Conservation (phyloP, 1,284 basidiomycete species). For the Boletus smithii region DNA sequence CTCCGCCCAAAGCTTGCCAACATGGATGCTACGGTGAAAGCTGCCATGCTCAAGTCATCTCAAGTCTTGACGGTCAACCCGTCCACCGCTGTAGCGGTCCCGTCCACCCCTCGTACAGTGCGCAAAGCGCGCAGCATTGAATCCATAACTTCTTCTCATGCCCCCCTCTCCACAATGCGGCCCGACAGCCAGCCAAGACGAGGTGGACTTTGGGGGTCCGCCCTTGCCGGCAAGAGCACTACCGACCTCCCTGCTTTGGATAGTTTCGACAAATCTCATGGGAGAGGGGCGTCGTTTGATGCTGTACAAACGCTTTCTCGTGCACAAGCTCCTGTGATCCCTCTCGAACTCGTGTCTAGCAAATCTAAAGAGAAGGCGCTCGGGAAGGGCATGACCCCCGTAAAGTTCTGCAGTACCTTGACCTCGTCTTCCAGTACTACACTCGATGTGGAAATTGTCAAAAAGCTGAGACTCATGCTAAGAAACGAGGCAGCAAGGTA, state of each 20-base stretch:
- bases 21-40: conserved; percentile 81
- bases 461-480: conserved; percentile 75
- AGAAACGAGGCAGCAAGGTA: conserved; percentile 85
- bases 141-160: conserved; percentile 55
- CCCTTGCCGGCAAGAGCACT: conserved; percentile 46
- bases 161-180: conserved; percentile 32
- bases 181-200: conserved; percentile 42
- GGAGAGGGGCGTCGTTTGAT: conserved; percentile 56
- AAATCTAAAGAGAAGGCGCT: conserved; percentile 47
- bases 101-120: conserved; percentile 40
- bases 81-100: conserved; percentile 27
- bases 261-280: conserved; percentile 34
- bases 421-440: conserved; percentile 61
- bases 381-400: conserved; percentile 57
- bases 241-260: conserved; percentile 26
- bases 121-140: conserved; percentile 71
- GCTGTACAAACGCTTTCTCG: conserved; percentile 44
- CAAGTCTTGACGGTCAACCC: conserved; percentile 56
- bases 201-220: conserved; percentile 38
- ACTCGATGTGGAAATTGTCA: conserved; percentile 71
- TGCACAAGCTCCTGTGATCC: conserved; percentile 48
- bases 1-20: conserved; percentile 72
- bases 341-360: conserved; percentile 28
- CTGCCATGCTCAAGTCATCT: conserved; percentile 86
- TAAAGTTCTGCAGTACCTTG: conserved; percentile 62